phyloP scores from a whole-genome alignment of 1,284 basidiomycete genomes.

The Tremellales sp. region DNA sequence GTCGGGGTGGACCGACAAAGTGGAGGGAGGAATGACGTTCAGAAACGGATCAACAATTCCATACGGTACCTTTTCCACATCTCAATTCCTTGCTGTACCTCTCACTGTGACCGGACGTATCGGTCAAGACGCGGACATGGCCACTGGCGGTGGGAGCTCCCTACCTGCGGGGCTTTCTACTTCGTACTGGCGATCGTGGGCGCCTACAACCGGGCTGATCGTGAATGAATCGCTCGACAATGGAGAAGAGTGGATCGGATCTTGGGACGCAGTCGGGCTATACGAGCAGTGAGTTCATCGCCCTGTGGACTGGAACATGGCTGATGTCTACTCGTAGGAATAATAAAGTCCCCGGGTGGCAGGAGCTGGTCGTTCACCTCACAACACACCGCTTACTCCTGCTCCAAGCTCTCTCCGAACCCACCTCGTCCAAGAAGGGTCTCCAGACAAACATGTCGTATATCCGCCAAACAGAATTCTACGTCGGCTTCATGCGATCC shows the following conservation, averaged over 20 bases:
- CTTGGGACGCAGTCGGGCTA: constrained; percentile 75
- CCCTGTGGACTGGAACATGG: constrained; percentile 11
- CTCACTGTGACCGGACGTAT: no score
- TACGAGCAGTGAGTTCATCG: constrained; percentile 71
- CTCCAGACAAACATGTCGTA: constrained; percentile 59
- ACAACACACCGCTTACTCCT: constrained; percentile 68
- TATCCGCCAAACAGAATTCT: constrained; percentile 79
- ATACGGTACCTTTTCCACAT: no score
- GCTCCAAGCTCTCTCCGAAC: constrained; percentile 17
- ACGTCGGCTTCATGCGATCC: constrained; percentile 85
- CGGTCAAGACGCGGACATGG: background rate
- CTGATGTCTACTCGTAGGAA: constrained; percentile 56
- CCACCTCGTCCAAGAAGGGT: constrained; percentile 59
- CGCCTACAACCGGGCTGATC: constrained; percentile 7
- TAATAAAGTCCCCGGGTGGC: constrained; percentile 64
- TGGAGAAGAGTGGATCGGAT: constrained; percentile 69
- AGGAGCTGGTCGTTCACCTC: constrained; percentile 66
- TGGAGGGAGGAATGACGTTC: no score
- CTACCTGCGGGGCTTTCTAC: constrained; percentile 25
- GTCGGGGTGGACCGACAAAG: background rate
- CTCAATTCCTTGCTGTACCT: no score
- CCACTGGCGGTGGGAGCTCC: background rate
- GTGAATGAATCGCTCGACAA: constrained; percentile 48
- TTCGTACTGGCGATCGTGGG: constrained; percentile 29
- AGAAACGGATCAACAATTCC: no score